These are phyloP conservation scores for Candida pini DNA, from an alignment of 805 yeast genomes.

Conservation along the genomic window DNA sequence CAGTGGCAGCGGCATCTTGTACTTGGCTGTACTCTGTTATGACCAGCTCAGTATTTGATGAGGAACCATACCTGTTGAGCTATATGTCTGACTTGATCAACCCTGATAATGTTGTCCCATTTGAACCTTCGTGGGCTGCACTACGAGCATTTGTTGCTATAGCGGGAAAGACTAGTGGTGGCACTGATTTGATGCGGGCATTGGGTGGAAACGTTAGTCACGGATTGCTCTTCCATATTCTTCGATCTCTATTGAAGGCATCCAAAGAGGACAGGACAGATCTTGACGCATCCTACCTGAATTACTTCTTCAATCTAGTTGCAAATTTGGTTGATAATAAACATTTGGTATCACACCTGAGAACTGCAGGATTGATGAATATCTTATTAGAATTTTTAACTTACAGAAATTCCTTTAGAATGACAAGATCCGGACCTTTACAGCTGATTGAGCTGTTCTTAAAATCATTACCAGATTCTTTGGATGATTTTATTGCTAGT, in stretches of 20 bases:
- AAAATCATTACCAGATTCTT: slow-evolving; percentile 39
- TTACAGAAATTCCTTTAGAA: slow-evolving; percentile 43
- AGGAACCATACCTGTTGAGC: slow-evolving; percentile 65
- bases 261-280: slow-evolving; percentile 31
- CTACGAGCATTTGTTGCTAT: slow-evolving; percentile 64
- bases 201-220: slow-evolving; percentile 84
- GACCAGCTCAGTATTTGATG: slow-evolving; percentile 60
- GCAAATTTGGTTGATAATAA: slow-evolving; percentile 56
- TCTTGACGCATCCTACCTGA: slow-evolving; percentile 22
- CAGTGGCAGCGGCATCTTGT: slow-evolving; percentile 60
- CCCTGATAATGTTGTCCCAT: slow-evolving; percentile 53
- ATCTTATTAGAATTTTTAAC: slow-evolving; percentile 59
- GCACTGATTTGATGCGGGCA: slow-evolving; percentile 69
- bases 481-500: slow-evolving; percentile 57
- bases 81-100: slow-evolving; percentile 68
- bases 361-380: slow-evolving; percentile 71
- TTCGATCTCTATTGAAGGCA: slow-evolving; percentile 55
- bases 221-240: slow-evolving; percentile 69
- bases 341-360: slow-evolving; percentile 48
- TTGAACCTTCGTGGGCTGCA: slow-evolving; percentile 52
- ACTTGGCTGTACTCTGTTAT: slow-evolving; percentile 52
- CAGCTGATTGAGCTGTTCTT: slow-evolving; percentile 48
- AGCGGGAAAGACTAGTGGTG: slow-evolving; percentile 61
- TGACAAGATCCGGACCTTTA: slow-evolving; percentile 59
- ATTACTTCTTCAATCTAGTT: slow-evolving; percentile 52